Evolutionary conservation across 345 rosid species (phyloP).

Genomic region (Lepidium africanum): DNA sequence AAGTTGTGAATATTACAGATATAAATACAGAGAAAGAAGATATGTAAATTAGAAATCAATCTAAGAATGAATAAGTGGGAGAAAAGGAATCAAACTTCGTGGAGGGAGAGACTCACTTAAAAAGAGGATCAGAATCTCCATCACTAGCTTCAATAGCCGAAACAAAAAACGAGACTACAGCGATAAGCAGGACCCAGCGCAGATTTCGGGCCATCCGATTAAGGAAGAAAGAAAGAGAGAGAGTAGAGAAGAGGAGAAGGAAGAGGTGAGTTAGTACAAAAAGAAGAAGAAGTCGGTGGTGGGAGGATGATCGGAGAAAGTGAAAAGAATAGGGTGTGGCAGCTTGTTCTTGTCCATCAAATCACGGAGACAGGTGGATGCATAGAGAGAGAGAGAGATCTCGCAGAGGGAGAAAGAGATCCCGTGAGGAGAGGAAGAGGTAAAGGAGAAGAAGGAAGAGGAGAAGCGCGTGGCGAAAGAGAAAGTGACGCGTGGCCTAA

Average conservation of each 20-base stretch:
- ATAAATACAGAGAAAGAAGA: neutral
- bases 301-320: conserved; percentile 20
- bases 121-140: conserved; percentile 88
- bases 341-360: conserved; percentile 27
- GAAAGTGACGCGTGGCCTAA: conserved; percentile 12
- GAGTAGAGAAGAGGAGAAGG: neutral
- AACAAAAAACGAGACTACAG: conserved; percentile 26
- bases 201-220: conserved; percentile 28
- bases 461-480: conserved; percentile 19
- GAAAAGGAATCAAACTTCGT: neutral
- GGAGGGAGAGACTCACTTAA: conserved; percentile 36
- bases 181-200: conserved; percentile 32
- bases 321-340: neutral
- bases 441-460: neutral
- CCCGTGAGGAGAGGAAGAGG: conserved; percentile 1
- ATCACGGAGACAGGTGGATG: conserved; percentile 21
- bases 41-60: neutral
- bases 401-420: neutral
- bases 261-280: neutral
- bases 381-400: conserved; percentile 13
- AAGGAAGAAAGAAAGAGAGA: neutral
- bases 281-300: conserved; percentile 15
- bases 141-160: conserved; percentile 48
- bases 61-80: neutral
- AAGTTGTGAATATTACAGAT: neutral